These are phyloP conservation scores for Corymbia maculata DNA, from an alignment of 345 rosid species.

Conservation along the genomic window DNA sequence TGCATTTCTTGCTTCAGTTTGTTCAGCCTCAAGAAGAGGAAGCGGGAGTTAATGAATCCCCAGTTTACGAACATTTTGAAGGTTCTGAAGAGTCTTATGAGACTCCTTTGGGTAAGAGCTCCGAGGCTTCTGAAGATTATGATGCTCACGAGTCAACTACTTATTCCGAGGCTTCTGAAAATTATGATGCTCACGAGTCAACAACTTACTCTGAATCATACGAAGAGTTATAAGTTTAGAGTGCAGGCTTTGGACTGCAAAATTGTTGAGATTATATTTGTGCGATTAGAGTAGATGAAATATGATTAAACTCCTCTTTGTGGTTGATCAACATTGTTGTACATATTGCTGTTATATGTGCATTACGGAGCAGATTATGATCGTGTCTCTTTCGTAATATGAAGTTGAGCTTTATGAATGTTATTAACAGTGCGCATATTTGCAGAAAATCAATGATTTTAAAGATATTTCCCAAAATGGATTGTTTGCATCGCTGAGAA, in stretches of 20 bases:
- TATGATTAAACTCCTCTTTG: background rate
- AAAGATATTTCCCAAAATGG: background rate
- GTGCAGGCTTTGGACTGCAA: background rate
- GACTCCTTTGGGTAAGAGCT: background rate
- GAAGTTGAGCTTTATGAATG: background rate
- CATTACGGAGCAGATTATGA: background rate
- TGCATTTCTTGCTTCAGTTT: slow-evolving; percentile 38
- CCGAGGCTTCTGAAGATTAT: background rate
- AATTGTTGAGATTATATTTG: background rate
- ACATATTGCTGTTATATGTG: background rate
- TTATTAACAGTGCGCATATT: background rate
- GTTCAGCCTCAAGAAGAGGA: slow-evolving; percentile 23
- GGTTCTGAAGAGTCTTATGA: slow-evolving; percentile 1
- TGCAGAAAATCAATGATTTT: background rate
- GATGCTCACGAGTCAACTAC: background rate
- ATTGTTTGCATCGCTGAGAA: background rate
- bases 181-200: background rate
- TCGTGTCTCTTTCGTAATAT: background rate
- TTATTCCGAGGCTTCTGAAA: background rate
- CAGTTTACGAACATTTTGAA: background rate
- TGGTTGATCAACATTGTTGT: background rate
- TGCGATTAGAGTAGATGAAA: background rate
- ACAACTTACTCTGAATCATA: background rate
- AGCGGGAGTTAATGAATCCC: background rate
- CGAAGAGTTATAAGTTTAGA: background rate